Evolutionary conservation across 176 grass and related monocot species (phyloP).

Genomic region (Metroxylon sagu): DNA sequence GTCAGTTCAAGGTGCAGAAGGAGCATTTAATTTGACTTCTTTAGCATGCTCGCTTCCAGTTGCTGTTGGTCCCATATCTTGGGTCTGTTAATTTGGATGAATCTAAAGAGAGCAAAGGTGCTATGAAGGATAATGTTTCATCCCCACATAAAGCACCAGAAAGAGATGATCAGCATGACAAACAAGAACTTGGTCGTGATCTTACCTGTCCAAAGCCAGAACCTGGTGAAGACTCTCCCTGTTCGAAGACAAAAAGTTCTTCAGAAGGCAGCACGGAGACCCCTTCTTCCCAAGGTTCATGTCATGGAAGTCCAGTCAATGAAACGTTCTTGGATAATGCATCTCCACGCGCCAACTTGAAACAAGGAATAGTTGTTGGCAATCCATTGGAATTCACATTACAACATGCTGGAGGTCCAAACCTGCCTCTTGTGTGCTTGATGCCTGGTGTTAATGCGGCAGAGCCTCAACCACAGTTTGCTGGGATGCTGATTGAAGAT

Average conservation of each 20-base stretch:
- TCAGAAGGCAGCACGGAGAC: slow-evolving; percentile 16
- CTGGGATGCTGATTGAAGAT: not conserved
- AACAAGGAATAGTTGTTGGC: not conserved
- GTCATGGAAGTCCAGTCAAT: slow-evolving; percentile 11
- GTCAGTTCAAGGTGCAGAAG: slow-evolving; percentile 14
- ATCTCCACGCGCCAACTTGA: not conserved
- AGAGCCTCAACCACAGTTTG: not conserved
- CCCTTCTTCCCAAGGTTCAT: slow-evolving; percentile 19
- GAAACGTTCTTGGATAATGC: not conserved
- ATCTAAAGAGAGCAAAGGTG: not conserved
- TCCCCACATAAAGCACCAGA: not conserved
- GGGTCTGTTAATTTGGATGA: not conserved
- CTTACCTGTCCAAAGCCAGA: not conserved
- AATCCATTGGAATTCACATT: not conserved
- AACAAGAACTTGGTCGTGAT: not conserved
- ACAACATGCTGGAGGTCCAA: slow-evolving; percentile 11
- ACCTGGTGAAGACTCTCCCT: not conserved
- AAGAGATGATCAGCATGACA: slow-evolving; percentile 2
- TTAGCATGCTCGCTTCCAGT: slow-evolving; percentile 10
- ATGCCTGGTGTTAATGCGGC: not conserved
- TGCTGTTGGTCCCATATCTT: slow-evolving; percentile 9
- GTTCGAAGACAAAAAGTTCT: slow-evolving; percentile 14
- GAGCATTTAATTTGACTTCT: slow-evolving; percentile 11
- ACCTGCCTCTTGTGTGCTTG: not conserved
- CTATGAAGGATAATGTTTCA: not conserved